These are phyloP conservation scores for Tuber brumale DNA, from an alignment of 495 filamentous ascomycete species.

Conservation along the genomic window DNA sequence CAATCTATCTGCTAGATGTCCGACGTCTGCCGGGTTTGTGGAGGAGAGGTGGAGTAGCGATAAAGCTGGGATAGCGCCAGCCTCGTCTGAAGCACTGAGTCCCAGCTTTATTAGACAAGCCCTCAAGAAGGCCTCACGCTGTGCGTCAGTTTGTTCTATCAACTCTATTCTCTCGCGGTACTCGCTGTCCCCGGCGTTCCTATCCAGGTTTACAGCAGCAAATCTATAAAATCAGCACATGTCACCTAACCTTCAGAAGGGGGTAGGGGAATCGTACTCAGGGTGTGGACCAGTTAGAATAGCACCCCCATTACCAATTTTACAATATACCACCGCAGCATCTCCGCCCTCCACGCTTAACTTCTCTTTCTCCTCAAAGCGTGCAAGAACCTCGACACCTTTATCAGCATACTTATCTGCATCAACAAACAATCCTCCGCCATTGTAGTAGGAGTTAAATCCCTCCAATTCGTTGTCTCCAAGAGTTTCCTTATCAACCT, in stretches of 20 bases:
- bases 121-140: constrained; percentile 69
- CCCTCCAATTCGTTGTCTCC: constrained; percentile 52
- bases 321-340: constrained; percentile 82
- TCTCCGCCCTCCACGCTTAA: constrained; percentile 72
- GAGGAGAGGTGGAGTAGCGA: constrained; percentile 81
- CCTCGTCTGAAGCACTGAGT: constrained; percentile 63
- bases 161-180: constrained; percentile 63
- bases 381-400: constrained; percentile 75
- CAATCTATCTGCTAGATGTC: constrained; percentile 60
- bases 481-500: constrained; percentile 58
- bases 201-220: constrained; percentile 68
- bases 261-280: constrained; percentile 56
- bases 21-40: constrained; percentile 55
- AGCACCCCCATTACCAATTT: constrained; percentile 73
- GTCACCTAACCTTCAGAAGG: constrained; percentile 21
- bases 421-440: constrained; percentile 90
- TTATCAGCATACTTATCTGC: constrained; percentile 55
- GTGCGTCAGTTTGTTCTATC: constrained; percentile 62
- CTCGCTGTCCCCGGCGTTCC: constrained; percentile 51
- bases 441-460: constrained; percentile 85
- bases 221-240: constrained; percentile 53
- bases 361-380: constrained; percentile 56
- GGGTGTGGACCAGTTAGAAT: constrained; percentile 87
- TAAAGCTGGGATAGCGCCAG: constrained; percentile 66
- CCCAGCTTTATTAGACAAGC: constrained; percentile 78